A percentile compares a stretch with the other conserved stretches of the same genome.
Conservation (phyloP, 371 early-diverging fungal genomes). For the Mortierella sp. region DNA sequence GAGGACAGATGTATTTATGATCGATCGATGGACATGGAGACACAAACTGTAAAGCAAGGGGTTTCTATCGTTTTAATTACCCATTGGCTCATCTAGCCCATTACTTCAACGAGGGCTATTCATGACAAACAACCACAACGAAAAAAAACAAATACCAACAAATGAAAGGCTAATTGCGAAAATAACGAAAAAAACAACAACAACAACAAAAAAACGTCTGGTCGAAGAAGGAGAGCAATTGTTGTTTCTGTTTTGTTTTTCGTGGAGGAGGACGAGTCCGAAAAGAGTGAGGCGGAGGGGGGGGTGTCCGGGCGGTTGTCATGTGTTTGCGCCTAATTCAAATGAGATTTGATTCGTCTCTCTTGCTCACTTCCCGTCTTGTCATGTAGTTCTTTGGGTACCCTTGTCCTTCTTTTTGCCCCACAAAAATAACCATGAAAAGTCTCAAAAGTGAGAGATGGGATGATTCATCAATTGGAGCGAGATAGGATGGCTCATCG, state of each 20-base stretch:
- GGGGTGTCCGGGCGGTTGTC: conserved; percentile 9
- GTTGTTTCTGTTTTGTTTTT: neutral
- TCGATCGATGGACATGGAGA: too few species aligned
- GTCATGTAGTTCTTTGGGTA: neutral
- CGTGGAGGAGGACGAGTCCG: neutral
- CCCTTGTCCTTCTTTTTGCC: neutral
- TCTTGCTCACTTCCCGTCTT: neutral
- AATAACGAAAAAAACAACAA: too few species aligned
- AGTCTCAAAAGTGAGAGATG: neutral
- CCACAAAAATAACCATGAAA: neutral
- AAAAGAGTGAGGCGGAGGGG: neutral
- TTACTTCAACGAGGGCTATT: too few species aligned
- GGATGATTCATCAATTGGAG: too few species aligned
- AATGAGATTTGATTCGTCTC: conserved; percentile 4
- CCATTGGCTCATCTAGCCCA: neutral
- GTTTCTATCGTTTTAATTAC: neutral
- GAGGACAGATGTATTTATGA: neutral
- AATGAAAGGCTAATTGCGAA: too few species aligned
- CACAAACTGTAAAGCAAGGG: too few species aligned
- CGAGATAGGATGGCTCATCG: too few species aligned
- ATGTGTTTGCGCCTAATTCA: neutral
- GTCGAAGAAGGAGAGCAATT: too few species aligned
- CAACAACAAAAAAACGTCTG: too few species aligned
- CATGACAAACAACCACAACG: too few species aligned
- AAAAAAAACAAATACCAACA: too few species aligned